Evolutionary conservation across 2,329 filamentous ascomycete genomes (phyloP), one percentile per base, ranked within the genome.

Genomic region (Torrubiella hemipterigena): DNA sequence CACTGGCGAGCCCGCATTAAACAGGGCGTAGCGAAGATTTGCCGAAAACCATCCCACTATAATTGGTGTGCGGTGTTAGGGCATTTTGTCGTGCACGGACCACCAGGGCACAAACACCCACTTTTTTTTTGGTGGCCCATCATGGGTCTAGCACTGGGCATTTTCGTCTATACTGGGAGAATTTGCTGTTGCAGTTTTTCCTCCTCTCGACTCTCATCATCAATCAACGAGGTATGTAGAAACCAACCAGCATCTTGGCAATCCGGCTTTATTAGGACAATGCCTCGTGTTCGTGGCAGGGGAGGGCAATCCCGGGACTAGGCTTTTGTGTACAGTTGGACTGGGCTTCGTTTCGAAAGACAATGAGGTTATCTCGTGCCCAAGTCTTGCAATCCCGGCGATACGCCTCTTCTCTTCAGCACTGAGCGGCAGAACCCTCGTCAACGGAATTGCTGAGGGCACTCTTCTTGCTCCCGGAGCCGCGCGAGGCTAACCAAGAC

Each of bases 341-440:
- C n/a, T n/a, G n/a, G n/a, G n/a, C n/a, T n/a, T n/a, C n/a, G n/a
- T 31, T 28, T 31, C 17, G 14, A 36, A 31, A 24, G 25, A 35
- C n/a, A 31, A 32, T 17, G 16, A 11, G 13, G 27, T 8, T 18
- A 4, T 29, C 16, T 9, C 17, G 13, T 16, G 13, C 13, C n/a
- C 10, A 18, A 17, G 17, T 16, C 12, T 15, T 15, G n/a, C 10
- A 18, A 19, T n/a, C 10, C 17, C 19, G 10, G 46, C 39, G 73
- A 78, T 73, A 77, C 73, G 66, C 69, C 65, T 66, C 61, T 70
- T 66, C 66, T 65, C 67, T 63, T 62, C 67, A 65, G 63, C 65
- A 72, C 58, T 65, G 73, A 73, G 74, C 73, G 67, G 73, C 67
- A 77, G 74, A 80, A 77, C 74, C 74, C 73, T 75, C 64, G 60